Evolutionary conservation across 164 flowering plant genomes (phyloP).

Genomic region (Vitis cinerea): DNA sequence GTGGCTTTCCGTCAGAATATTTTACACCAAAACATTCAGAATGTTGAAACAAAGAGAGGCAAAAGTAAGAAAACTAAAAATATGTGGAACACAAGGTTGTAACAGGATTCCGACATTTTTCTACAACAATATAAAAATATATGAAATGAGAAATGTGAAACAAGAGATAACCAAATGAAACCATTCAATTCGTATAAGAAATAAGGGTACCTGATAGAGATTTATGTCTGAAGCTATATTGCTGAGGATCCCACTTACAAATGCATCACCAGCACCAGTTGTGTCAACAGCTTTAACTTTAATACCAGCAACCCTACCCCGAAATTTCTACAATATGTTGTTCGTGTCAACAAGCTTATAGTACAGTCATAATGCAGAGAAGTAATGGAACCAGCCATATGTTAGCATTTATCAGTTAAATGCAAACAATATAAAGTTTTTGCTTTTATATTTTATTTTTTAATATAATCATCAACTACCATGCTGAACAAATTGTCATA

Average conservation of each 20-base stretch:
- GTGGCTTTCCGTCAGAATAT: no score
- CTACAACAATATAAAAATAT: background rate
- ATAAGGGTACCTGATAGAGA: constrained; percentile 48
- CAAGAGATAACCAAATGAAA: background rate
- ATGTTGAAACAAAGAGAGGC: background rate
- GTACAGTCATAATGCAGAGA: background rate
- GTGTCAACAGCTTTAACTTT: constrained; percentile 77
- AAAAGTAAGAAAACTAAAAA: background rate
- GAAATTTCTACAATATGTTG: constrained; percentile 44
- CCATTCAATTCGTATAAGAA: background rate
- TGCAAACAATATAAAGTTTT: no score
- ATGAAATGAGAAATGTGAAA: background rate
- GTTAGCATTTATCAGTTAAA: no score
- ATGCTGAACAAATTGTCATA: no score
- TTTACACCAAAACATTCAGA: no score
- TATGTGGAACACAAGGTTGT: background rate
- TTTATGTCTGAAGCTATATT: constrained; percentile 57
- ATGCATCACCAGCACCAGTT: constrained; percentile 97
- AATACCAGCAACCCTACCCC: constrained; percentile 67
- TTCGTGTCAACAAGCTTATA: background rate
- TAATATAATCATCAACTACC: no score
- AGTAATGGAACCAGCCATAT: no score
- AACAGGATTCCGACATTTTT: background rate
- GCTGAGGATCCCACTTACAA: constrained; percentile 68
- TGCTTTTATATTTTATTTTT: no score